phyloP scores from a whole-genome alignment of 2,329 filamentous ascomycete species.

The Ophiostoma himal-ulmi region DNA sequence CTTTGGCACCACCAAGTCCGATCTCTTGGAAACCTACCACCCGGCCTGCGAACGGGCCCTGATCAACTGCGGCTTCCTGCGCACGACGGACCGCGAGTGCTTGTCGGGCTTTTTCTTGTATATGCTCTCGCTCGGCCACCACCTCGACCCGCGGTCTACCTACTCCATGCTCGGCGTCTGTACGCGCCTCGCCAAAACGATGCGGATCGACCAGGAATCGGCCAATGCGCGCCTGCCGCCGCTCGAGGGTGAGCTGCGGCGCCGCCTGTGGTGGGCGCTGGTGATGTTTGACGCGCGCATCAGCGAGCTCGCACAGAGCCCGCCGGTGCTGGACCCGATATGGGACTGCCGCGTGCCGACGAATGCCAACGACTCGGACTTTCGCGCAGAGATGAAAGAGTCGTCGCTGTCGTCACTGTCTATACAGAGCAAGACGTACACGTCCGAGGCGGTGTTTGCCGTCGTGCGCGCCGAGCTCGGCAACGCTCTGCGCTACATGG shows the following conservation, averaged over 20 bases:
- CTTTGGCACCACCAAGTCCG: conserved; percentile 38
- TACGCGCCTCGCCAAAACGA: conserved; percentile 51
- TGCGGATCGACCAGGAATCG: conserved; percentile 47
- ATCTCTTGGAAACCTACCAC: conserved; percentile 41
- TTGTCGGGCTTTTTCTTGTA: conserved; percentile 54
- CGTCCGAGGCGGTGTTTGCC: conserved; percentile 40
- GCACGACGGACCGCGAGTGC: conserved; percentile 45
- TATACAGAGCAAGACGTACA: neutral
- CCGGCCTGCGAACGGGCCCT: conserved; percentile 50
- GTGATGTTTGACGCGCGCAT: conserved; percentile 52
- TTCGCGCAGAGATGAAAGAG: conserved; percentile 35
- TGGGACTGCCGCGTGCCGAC: conserved; percentile 42
- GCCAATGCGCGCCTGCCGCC: conserved; percentile 33
- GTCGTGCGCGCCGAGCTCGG: conserved; percentile 39
- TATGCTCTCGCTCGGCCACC: conserved; percentile 42
- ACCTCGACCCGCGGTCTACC: conserved; percentile 45
- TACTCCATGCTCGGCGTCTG: conserved; percentile 49
- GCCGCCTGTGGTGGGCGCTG: conserved; percentile 58
- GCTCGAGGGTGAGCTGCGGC: conserved; percentile 54
- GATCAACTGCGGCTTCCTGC: conserved; percentile 45
- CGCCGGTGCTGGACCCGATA: conserved; percentile 31
- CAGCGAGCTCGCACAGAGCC: conserved; percentile 43
- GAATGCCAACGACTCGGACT: conserved; percentile 44
- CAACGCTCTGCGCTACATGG: conserved; percentile 35
- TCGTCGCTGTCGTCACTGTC: neutral